phyloP scores from a whole-genome alignment of 2,329 filamentous ascomycete genomes.

The Thermothelomyces thermophilus region DNA sequence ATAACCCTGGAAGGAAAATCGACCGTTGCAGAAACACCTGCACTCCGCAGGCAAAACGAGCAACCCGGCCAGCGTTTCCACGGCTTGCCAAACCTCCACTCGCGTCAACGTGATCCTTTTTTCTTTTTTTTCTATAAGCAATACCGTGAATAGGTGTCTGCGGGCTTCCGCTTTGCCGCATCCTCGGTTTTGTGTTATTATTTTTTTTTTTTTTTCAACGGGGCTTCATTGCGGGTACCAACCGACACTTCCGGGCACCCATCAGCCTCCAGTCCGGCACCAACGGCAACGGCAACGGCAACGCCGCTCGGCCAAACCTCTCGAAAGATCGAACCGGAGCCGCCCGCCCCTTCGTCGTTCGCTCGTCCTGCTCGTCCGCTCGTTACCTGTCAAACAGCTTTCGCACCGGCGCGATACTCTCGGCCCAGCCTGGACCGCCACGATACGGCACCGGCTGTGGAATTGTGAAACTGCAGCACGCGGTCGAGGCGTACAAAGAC shows the following conservation, averaged over 20 bases:
- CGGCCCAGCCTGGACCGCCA: conserved; percentile 11
- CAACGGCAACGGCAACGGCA: conserved; percentile 14
- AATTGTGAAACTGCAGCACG: conserved; percentile 17
- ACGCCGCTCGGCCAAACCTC: conserved; percentile 14
- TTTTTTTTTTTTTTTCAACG: conserved; percentile 2
- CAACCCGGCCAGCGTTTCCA: conserved; percentile 14
- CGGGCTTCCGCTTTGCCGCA: conserved; percentile 2
- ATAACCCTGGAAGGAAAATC: neutral
- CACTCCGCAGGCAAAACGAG: conserved; percentile 6
- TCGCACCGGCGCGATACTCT: conserved; percentile 14
- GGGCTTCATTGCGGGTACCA: conserved; percentile 3
- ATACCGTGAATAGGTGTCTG: no score
- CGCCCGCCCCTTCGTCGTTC: conserved; percentile 4
- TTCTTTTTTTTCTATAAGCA: conserved; percentile 12
- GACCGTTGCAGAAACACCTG: neutral
- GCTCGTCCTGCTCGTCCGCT: conserved; percentile 6
- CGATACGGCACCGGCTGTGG: conserved; percentile 11
- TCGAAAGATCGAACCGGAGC: conserved; percentile 3
- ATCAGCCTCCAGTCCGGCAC: neutral
- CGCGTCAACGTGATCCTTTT: conserved; percentile 10
- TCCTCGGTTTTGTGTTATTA: conserved; percentile 5
- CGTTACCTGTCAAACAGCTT: neutral
- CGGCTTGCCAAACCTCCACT: conserved; percentile 12
- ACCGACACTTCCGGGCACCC: neutral
- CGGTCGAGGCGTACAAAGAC: conserved; percentile 16